Base-by-base conservation (phyloP, 2,329 filamentous ascomycete species). In the Colletotrichum noveboracense region DNA sequence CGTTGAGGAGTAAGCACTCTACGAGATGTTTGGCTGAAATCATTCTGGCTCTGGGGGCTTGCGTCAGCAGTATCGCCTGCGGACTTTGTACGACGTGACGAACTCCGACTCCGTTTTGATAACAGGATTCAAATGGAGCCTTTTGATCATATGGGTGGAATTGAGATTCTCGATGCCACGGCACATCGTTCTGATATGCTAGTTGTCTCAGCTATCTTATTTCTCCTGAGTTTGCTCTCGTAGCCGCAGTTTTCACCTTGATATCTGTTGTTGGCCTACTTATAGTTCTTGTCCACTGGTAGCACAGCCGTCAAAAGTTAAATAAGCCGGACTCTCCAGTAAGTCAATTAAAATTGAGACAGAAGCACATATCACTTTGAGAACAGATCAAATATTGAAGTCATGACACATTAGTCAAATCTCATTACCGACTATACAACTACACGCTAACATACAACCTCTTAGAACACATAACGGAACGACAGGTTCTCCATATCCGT, bases 401-500 rank as follows among this genome's bases (percentile, higher is more conserved):
- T 26, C 28, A 43, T 66, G 34, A 61, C 9, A 28, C 30, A 21
- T 66, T 14, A 48, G 24, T 66, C 36, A 26, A 66, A 43, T 66
- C 36, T 66, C 60, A 64, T 64, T 16, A 28, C 32, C n/a, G 12
- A 10, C 9, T 32, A 21, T 43, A 61, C 58, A n/a, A 24, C 0
- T 7, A 65, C 13, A 28, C 52, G 34, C 10, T 55, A 6, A 36
- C 61, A 48, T 6, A 24, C 21, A 3, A n/a, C 10, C 38, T 0
- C 66, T 78, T 84, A 88, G 80, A 86, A 87, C 7, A 91, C 88
- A 79, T 93, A 93, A 75, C 90, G 86, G 82, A 93, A 93, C 76
- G 89, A 89, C 32, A 87, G 79, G 79, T 93, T 93, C 86, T 92
- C 89, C 82, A 83, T 86, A 80, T 93, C 92, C 7, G 91, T 93